A percentile compares a stretch with the other conserved stretches of the same genome.
Evolutionary conservation across 192 early-diverging fungal species (phyloP).

Genomic region (Physocladia obscura): DNA sequence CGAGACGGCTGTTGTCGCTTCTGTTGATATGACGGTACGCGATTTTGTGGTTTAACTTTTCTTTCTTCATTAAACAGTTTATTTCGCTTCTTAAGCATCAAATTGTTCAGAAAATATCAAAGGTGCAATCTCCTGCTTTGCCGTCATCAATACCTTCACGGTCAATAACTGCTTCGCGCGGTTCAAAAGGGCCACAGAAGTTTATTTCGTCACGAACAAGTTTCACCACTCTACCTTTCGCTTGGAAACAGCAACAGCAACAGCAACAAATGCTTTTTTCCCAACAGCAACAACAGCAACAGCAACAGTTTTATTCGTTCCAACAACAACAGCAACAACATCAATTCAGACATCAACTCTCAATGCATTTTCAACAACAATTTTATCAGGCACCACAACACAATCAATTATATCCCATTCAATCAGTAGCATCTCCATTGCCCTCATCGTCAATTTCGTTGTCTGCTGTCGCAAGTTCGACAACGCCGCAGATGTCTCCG

Average conservation of each 20-base stretch:
- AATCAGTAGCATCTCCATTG: no score
- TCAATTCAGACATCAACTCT: background rate
- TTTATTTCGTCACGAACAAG: slow-evolving; percentile 7
- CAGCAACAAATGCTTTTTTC: slow-evolving; percentile 2
- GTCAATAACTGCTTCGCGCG: no score
- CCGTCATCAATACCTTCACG: no score
- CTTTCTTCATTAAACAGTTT: background rate
- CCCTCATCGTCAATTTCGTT: no score
- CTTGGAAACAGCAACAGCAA: slow-evolving; percentile 6
- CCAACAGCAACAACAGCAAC: slow-evolving; percentile 1
- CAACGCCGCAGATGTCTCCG: no score
- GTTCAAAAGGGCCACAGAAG: background rate
- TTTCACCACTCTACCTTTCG: slow-evolving; percentile 1
- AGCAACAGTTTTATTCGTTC: background rate
- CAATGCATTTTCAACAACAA: slow-evolving; percentile 1
- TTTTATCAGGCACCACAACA: no score
- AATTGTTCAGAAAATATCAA: no score
- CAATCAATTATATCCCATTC: no score
- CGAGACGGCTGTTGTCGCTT: no score
- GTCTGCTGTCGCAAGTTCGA: no score
- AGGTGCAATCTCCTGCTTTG: no score
- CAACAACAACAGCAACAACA: background rate
- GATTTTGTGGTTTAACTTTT: background rate
- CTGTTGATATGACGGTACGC: background rate
- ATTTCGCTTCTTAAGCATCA: no score